Base-by-base conservation (phyloP, 257 asterid genomes). In the Solanum medicagineum region DNA sequence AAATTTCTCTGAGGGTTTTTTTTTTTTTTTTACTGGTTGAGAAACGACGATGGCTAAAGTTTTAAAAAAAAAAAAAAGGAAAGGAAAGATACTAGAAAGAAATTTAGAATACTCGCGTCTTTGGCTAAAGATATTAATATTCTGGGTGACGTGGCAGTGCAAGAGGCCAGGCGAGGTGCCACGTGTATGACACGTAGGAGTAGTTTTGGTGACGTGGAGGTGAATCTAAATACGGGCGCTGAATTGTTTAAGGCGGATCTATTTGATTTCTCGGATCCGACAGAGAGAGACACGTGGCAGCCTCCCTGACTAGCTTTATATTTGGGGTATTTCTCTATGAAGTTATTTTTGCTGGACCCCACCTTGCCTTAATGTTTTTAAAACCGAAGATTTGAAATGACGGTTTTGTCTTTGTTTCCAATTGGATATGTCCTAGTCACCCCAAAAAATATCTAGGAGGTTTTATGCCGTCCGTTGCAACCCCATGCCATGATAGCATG, bases 171-270 rank as follows among this genome's bases (percentile, higher is more conserved):
- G 12, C 12, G 24, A 14, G 9, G 0, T 2, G 77, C 84, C 86
- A 88, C 73, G 82, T 70, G 10, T 13, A 36, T 8, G 29, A 51
- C 87, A 84, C 88, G 84, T 88, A 8, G 66, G 80, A 56, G 3
- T n/a, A 2, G 1, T 4, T 62, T 10, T 0, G 24, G 16, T 87
- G 88, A 86, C 29, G 79, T 54, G 85, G 81, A 11, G 77, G 85
- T 70, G 85, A 86, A 90, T 90, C 93, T 65, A 90, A 89, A 90
- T 56, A 84, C 82, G 85, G 87, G 87, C 83, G 54, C 89, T 85
- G 59, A 81, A 83, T 84, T 66, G 84, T 47, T 81, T 71, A n/a
- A 20, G 84, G 71, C 84, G 90, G 89, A 87, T 90, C 90, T 86
- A 20, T 42, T 51, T 14, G 49, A 57, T 86, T 87, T 66, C 70